A percentile compares a stretch with the other conserved stretches of the same genome.
These are phyloP conservation scores for Avena eriantha DNA, from an alignment of 176 grass and related monocot genomes.

Conservation along the genomic window DNA sequence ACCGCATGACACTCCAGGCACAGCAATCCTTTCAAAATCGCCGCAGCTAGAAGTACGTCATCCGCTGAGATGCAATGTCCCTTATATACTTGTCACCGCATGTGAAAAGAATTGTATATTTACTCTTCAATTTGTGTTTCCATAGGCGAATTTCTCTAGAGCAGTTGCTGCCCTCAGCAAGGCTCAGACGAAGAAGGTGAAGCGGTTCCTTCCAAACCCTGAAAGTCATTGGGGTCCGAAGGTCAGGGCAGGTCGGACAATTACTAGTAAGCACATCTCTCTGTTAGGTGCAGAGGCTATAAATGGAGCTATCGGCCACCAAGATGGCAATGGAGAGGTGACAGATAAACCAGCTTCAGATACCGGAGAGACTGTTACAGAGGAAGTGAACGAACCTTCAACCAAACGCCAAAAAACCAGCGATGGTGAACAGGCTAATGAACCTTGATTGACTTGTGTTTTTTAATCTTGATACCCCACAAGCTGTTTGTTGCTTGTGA, in stretches of 20 bases:
- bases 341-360: constrained; percentile 42
- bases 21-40: constrained; percentile 76
- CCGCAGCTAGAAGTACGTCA: constrained; percentile 69
- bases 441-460: constrained; percentile 50
- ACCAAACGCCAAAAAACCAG: constrained; percentile 68
- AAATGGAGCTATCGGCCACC: constrained; percentile 41
- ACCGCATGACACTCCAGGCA: constrained; percentile 60
- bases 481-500: constrained; percentile 2
- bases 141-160: constrained; percentile 84
- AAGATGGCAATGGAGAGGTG: constrained; percentile 40
- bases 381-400: constrained; percentile 42
- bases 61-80: neutral
- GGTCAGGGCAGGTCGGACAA: constrained; percentile 82
- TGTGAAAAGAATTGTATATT: neutral
- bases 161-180: constrained; percentile 78
- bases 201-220: constrained; percentile 90
- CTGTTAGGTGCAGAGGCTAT: constrained; percentile 64
- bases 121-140: constrained; percentile 4
- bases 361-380: neutral
- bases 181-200: constrained; percentile 81
- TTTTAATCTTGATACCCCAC: neutral
- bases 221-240: constrained; percentile 94
- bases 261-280: constrained; percentile 87
- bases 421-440: constrained; percentile 23
- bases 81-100: neutral